Percentiles rank a stretch among this genome's conserved stretches.
phyloP scores from a whole-genome alignment of 805 yeast species.

The Saccharomyces eubayanus region DNA sequence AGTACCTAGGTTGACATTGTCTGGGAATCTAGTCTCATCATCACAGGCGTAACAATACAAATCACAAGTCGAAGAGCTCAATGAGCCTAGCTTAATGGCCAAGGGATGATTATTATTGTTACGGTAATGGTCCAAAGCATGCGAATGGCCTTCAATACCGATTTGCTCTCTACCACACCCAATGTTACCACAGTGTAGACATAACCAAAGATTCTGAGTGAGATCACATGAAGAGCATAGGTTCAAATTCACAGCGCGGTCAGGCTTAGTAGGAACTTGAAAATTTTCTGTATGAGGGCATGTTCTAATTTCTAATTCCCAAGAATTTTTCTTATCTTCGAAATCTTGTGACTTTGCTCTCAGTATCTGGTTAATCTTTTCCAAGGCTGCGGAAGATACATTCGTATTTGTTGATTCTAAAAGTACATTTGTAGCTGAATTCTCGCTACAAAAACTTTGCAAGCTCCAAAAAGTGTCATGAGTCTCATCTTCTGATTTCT shows the following conservation, averaged over 20 bases:
- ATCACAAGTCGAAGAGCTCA: constrained; percentile 66
- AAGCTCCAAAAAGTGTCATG: constrained; percentile 26
- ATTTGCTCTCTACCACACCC: constrained; percentile 95
- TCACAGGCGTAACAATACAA: constrained; percentile 82
- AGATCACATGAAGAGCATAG: constrained; percentile 56
- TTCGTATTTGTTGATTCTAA: constrained; percentile 1
- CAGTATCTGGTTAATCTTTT: constrained; percentile 19
- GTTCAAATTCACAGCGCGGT: constrained; percentile 25
- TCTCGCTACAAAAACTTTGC: constrained; percentile 3
- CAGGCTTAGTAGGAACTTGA: constrained; percentile 27
- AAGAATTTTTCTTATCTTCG: constrained; percentile 64
- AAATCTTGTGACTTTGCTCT: constrained; percentile 22
- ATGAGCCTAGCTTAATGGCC: constrained; percentile 85
- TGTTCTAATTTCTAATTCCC: constrained; percentile 82
- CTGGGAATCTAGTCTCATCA: constrained; percentile 78
- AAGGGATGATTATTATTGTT: constrained; percentile 52
- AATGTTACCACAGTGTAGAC: constrained; percentile 80
- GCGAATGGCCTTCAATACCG: constrained; percentile 91
- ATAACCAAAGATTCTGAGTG: constrained; percentile 79
- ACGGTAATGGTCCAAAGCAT: constrained; percentile 70
- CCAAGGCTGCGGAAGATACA: constrained; percentile 2
- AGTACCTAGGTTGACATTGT: constrained; percentile 33
- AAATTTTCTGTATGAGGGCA: constrained; percentile 69
- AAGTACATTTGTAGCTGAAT: neutral
- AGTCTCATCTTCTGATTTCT: constrained; percentile 25